A percentile compares a stretch with the other conserved stretches of the same genome.
These are phyloP conservation scores for Fusarium algeriense DNA, from an alignment of 2,329 filamentous ascomycete species.

Conservation along the genomic window DNA sequence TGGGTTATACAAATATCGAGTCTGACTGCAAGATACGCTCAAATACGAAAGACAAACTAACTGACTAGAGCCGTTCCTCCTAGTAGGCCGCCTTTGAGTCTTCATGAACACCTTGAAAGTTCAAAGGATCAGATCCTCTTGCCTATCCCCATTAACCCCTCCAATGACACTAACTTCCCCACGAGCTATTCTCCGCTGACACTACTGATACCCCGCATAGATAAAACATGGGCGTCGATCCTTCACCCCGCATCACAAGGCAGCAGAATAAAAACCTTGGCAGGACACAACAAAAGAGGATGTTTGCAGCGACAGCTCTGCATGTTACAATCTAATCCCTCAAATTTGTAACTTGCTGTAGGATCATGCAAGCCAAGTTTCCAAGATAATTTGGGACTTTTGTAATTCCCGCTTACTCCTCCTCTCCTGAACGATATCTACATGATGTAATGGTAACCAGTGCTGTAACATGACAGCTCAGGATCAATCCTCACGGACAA, in stretches of 20 bases:
- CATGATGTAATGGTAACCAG: not conserved
- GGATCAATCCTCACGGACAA: not conserved
- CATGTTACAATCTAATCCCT: not conserved
- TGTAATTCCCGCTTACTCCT: not conserved
- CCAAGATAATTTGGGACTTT: not conserved
- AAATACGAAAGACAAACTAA: not conserved
- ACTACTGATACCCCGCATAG: not conserved
- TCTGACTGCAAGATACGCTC: too few species aligned
- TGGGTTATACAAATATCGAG: not conserved
- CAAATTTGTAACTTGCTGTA: not conserved
- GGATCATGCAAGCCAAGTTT: not conserved
- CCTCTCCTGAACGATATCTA: not conserved
- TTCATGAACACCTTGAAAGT: not conserved
- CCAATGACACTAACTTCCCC: not conserved
- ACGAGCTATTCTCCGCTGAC: not conserved
- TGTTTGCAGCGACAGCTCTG: not conserved
- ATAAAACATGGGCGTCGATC: not conserved
- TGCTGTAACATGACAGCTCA: not conserved
- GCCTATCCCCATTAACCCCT: not conserved
- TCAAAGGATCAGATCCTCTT: not conserved
- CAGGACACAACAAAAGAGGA: not conserved
- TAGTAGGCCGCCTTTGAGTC: not conserved
- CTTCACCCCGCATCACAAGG: slow-evolving; percentile 13
- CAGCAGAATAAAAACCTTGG: slow-evolving; percentile 17
- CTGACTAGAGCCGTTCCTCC: not conserved